phyloP scores from a whole-genome alignment of 2,329 filamentous ascomycete genomes.

The Calonectria hawksworthii region DNA sequence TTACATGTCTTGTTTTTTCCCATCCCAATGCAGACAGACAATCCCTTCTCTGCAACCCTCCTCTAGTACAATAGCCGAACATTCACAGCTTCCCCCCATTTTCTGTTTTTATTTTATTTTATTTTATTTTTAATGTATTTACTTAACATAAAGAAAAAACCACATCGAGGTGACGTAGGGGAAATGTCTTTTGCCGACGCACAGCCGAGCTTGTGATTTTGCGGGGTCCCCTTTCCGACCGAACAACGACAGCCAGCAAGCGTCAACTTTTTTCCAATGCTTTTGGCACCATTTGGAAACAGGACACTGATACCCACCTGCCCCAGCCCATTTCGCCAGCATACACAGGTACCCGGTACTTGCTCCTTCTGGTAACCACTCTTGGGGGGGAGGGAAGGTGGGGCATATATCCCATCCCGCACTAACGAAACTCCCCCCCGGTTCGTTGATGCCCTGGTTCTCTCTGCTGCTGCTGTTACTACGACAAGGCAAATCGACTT shows the following conservation, averaged over 20 bases:
- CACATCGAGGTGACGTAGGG: slow-evolving; percentile 44
- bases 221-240: slow-evolving; percentile 56
- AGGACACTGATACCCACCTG: not conserved
- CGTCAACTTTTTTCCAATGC: slow-evolving; percentile 27
- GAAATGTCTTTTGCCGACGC: slow-evolving; percentile 58
- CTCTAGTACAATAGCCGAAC: not conserved
- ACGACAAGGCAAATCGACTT: not conserved
- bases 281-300: not conserved
- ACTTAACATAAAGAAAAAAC: not conserved
- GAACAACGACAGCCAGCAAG: slow-evolving; percentile 14
- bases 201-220: slow-evolving; percentile 71
- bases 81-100: not conserved
- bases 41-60: not conserved
- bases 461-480: no score
- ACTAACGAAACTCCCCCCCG: slow-evolving; percentile 1
- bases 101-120: not conserved
- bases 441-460: not conserved
- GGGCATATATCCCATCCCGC: not conserved
- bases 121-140: not conserved
- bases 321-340: not conserved
- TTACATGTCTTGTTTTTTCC: not conserved
- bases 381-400: slow-evolving; percentile 14
- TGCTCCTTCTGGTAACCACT: not conserved
- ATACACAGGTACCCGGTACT: not conserved
- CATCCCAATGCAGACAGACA: not conserved